Conservation (phyloP, 768 basidiomycete species). For the Boletus barrowsii region DNA sequence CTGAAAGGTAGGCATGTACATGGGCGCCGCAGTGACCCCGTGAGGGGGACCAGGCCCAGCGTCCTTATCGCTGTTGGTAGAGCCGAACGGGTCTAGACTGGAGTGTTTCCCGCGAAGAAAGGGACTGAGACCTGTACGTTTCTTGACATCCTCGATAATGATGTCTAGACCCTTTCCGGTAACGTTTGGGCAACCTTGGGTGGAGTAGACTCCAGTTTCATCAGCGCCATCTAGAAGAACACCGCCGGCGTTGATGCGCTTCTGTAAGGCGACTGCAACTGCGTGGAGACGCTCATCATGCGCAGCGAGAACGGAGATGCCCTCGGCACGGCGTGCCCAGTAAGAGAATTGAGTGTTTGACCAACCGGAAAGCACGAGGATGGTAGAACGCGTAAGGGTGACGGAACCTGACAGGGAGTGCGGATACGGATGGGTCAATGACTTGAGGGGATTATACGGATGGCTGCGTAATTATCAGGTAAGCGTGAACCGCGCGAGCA, state of each 20-base stretch:
- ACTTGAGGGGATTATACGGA: conserved; percentile 52
- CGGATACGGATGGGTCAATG: conserved; percentile 39
- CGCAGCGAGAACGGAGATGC: conserved; percentile 43
- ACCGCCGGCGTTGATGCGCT: conserved; percentile 36
- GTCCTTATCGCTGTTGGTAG: conserved; percentile 36
- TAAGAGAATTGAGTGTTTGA: conserved; percentile 55
- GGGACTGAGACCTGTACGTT: conserved; percentile 44
- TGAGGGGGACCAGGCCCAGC: conserved; percentile 28
- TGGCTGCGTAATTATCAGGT: conserved; percentile 37
- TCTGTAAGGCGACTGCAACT: conserved; percentile 41
- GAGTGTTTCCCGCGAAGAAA: conserved; percentile 52
- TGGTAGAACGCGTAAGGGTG: conserved; percentile 45
- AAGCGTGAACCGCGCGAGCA: conserved; percentile 14
- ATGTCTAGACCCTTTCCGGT: conserved; percentile 50
- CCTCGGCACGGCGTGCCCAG: conserved; percentile 51
- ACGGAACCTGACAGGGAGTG: conserved; percentile 42
- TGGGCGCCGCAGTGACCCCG: conserved; percentile 24
- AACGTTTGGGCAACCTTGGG: conserved; percentile 38
- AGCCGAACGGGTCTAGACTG: conserved; percentile 48
- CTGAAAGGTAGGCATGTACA: conserved; percentile 41
- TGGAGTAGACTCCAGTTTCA: conserved; percentile 20
- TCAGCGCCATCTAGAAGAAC: conserved; percentile 29
- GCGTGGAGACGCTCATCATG: conserved; percentile 40
- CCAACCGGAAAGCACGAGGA: conserved; percentile 49
- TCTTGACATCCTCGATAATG: conserved; percentile 48